Evolutionary conservation across 768 basidiomycete genomes (phyloP), one percentile per base, ranked within the genome.

Genomic region (Crucibulum laeve): DNA sequence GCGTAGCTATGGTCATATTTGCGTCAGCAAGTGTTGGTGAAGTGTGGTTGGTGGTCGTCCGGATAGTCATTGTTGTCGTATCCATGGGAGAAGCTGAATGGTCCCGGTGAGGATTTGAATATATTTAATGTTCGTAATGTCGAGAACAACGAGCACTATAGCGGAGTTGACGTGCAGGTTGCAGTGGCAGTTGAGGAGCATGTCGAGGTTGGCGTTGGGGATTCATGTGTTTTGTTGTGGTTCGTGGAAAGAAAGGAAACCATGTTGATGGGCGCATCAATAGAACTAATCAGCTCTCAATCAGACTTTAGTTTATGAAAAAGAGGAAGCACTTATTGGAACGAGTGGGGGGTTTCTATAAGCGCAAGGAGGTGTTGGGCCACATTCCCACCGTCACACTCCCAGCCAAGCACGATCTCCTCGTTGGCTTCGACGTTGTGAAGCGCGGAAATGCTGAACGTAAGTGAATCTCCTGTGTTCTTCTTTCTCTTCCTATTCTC

Each of bases 361-460:
- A 88, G 62, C 5, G 80, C 80, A n/a, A 80, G 87, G 1, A 91
- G 67, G 47, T 71, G 67, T 61, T 95, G 93, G 0, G 94, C 78
- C 1, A 84, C 82, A 56, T 91, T 87, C 2, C 81, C 82, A 54
- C 96, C 94, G 53, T 97, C 93, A 94, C 94, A 98, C 59, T 96
- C 92, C 92, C 94, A 97, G 0, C 87, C 87, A 0, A 97, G 64
- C 0, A 93, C 80, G 15, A 97, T 77, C 64, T 97, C 94, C 50
- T 93, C 91, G 38, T 85, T 74, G 25, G 78, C 78, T 43, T 75
- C 76, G 50, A 97, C 72, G 48, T 89, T 86, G 7, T 80, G 64
- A 14, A 83, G 62, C 1, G 93, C 88, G 50, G 91, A 94, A 0
- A 96, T 68, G 0, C 82, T 91, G 56, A 96, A 94, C 0, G 73